Percentiles rank a stretch among this genome's conserved stretches.
phyloP scores from a whole-genome alignment of 108 stramenopile genomes.

The Epipyxis sp. region DNA sequence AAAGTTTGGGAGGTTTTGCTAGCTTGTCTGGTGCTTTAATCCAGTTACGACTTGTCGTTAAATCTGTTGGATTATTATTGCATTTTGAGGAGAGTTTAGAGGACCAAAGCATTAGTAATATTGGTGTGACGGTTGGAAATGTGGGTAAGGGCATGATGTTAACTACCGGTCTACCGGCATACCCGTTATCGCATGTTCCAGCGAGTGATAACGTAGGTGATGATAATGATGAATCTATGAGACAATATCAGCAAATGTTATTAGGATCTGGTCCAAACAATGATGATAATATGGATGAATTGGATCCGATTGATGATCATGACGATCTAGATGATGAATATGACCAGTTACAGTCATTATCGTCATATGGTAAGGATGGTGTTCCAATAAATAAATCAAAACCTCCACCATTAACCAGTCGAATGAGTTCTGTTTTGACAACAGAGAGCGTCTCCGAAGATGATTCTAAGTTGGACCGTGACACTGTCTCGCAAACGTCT shows the following conservation, averaged over 20 bases:
- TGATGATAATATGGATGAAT: neutral
- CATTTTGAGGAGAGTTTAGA: neutral
- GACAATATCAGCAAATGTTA: neutral
- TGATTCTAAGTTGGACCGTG: neutral
- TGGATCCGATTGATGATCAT: neutral
- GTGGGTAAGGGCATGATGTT: neutral
- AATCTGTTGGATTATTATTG: neutral
- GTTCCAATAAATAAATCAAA: neutral
- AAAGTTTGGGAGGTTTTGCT: neutral
- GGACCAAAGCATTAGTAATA: neutral
- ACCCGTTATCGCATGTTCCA: too few relatives aligned
- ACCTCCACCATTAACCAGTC: neutral
- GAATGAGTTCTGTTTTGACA: neutral
- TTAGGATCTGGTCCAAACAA: neutral
- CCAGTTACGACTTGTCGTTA: neutral
- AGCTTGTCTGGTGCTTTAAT: neutral
- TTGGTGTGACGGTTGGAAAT: too few relatives aligned
- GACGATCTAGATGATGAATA: neutral
- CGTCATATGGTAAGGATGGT: neutral
- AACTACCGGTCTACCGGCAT: neutral
- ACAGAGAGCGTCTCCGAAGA: neutral
- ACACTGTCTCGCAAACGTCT: neutral
- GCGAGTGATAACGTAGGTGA: neutral
- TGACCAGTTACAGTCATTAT: neutral
- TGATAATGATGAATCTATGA: neutral